Conservation (phyloP, 1,139 yeast species). For the Debaryomyces subglobosus region DNA sequence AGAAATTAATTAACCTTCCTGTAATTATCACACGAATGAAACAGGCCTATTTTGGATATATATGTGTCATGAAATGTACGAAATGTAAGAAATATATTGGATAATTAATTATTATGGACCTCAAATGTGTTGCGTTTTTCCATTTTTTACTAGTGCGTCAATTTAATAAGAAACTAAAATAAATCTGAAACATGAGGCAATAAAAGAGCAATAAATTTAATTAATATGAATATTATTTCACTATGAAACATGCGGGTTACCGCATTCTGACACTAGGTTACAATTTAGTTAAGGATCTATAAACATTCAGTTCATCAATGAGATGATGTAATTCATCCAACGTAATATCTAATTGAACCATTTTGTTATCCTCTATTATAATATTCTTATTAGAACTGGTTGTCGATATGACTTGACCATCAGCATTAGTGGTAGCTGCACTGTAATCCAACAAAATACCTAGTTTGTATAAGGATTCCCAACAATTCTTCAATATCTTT, state of each 20-base stretch:
- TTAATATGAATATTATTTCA: not conserved
- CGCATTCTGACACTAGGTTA: constrained; percentile 13
- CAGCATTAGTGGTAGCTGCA: constrained; percentile 34
- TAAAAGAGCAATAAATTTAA: not conserved
- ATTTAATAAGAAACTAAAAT: constrained; percentile 2
- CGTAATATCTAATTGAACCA: constrained; percentile 51
- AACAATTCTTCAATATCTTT: constrained; percentile 51
- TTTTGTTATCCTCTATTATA: constrained; percentile 46
- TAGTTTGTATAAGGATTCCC: constrained; percentile 51
- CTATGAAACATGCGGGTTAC: constrained; percentile 1
- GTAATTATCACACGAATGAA: constrained; percentile 2
- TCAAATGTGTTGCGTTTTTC: constrained; percentile 6
- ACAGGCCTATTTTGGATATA: not conserved
- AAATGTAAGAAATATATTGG: not conserved
- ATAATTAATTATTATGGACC: not conserved
- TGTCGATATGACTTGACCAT: constrained; percentile 36
- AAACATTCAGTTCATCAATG: constrained; percentile 33
- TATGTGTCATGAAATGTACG: constrained; percentile 1
- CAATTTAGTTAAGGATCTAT: constrained; percentile 36
- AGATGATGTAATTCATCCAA: constrained; percentile 45
- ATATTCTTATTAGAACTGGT: constrained; percentile 33
- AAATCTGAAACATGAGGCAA: constrained; percentile 4
- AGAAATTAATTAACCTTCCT: not conserved
- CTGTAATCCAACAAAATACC: constrained; percentile 42
- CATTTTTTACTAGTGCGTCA: not conserved